Base-by-base conservation (phyloP, 176 grass and related monocot species). In the Rhynchospora breviuscula region DNA sequence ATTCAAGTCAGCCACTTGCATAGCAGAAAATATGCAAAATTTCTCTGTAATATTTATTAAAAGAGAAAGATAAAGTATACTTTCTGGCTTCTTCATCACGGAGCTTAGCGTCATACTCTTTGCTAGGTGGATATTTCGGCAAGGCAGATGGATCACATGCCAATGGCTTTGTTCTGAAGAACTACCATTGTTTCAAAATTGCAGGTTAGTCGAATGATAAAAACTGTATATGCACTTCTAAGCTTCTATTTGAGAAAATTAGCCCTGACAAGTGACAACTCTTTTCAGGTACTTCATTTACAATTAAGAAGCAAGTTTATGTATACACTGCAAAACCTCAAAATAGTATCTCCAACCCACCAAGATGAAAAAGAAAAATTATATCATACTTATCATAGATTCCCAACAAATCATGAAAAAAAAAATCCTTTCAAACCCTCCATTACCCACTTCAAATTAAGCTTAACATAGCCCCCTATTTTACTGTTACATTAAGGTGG, bases 81-180 rank as follows among this genome's bases (percentile, higher is more conserved):
- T 81, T 88, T 83, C 86, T 78, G 52, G 81, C 62, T 84, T 88
- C 81, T 66, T 84, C 71, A 79, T 88, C 63, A 13, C 81, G 86
- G 31, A 88, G 86, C 80, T 88, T 88, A 11, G 86, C 86, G 70
- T 88, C 86, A 69, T 88, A 88, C 81, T 84, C 86, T 78, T 88
- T 88, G 73, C 86, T 88, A 0, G 86, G 86, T 47, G 81, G 86
- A 70, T 84, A 84, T 78, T 88, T 88, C 8, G 86, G 86, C 86
- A 88, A 80, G 63, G 81, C 58, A n/a, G 86, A 88, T 40, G 86
- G 86, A 66, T 88, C 81, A 67, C 86, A 88, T 9, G 86, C 73
- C n/a, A 88, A 62, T 8, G 86, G 86, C 33, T 88, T 88, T 66
- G 81, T 84, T 58, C 81, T 88, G 73, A 88, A 88, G 66, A 88